Evolutionary conservation across 805 yeast species (phyloP), one percentile per base, ranked within the genome.

Genomic region (Teunomyces barrocoloradensis): DNA sequence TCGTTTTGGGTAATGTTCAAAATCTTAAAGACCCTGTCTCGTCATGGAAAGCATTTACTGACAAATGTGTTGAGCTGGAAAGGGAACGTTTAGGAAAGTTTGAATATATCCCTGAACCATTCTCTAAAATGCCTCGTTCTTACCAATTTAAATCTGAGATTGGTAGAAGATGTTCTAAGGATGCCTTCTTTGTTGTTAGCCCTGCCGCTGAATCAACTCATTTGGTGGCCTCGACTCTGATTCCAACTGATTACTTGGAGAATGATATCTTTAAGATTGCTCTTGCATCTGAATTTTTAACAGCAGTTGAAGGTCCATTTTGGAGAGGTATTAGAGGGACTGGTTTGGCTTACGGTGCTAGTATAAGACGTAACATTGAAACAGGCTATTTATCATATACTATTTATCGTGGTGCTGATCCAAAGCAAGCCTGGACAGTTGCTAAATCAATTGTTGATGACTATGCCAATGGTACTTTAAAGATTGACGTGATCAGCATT

Each of bases 271-370:
- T 86, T 44, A 85, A 84, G 21, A 74, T 92, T 35, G 77, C 85
- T 0, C 75, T 91, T 23, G 88, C 90, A 5, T 77, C 85, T 5
- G 90, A 87, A 46, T 86, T 83, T 57, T 71, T 94, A 47, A 87
- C 85, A 53, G 86, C 89, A 32, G 89, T 89, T 15, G 99, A 94
- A 64, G 99, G 99, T 2, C 99, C 98, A 30, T 85, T 92, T 53
- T 92, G 98, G 97, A 80, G 89, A 58, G 96, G 95, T 47, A 87
- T 94, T 29, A 80, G 99, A 67, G 99, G 99, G 35, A 78, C 90
- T 1, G 99, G 99, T 2, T 71, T 88, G 37, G 97, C 97, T 0
- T 94, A 94, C 64, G 97, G 97, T 33, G 94, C 92, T 1, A 74
- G 71, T 46, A 73, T 89, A 55, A 60, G 74, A 38, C 74, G 80